Evolutionary conservation across 768 basidiomycete genomes (phyloP), one percentile per base, ranked within the genome.

Genomic region (Phaeotremella skinneri): DNA sequence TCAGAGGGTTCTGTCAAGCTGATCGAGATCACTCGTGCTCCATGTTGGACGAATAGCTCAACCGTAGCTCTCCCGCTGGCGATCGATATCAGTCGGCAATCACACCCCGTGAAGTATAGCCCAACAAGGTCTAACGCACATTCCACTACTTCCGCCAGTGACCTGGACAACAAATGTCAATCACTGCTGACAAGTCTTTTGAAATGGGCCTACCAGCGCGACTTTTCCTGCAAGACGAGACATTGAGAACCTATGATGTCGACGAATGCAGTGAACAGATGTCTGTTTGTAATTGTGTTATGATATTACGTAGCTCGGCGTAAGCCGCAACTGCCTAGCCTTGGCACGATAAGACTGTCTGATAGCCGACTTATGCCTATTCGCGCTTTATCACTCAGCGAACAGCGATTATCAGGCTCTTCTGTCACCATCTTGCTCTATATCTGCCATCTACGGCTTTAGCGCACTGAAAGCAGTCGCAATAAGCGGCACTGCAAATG

Each of bases 91-190:
- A 37, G 17, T 37, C 34, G 17, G 34, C 34, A 17, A 37, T 7
- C 17, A 7, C 34, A 37, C 34, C 34, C n/a, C n/a, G n/a, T n/a
- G n/a, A n/a, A n/a, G n/a, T n/a, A n/a, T n/a, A n/a, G n/a, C n/a
- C n/a, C n/a, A n/a, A n/a, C n/a, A n/a, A n/a, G n/a, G n/a, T n/a
- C n/a, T n/a, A n/a, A n/a, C n/a, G n/a, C 23, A 45, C 43, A 54
- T 54, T 13, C 52, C 52, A 41, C 52, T 54, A 11, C 32, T 41
- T 16, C 52, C 52, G 3, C 52, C 52, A 20, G 52, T 54, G 20
- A 54, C 52, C 52, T 54, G 20, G 11, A 39, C 37, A 39, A n/a
- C 11, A 9, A 39, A 39, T 9, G 29, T 51, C 5, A 17, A 6
- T 26, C 13, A 23, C 16, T 27, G 20, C 49, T 26, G 6, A 13